phyloP scores from a whole-genome alignment of 2,329 filamentous ascomycete genomes.

The Trichophyton rubrum region DNA sequence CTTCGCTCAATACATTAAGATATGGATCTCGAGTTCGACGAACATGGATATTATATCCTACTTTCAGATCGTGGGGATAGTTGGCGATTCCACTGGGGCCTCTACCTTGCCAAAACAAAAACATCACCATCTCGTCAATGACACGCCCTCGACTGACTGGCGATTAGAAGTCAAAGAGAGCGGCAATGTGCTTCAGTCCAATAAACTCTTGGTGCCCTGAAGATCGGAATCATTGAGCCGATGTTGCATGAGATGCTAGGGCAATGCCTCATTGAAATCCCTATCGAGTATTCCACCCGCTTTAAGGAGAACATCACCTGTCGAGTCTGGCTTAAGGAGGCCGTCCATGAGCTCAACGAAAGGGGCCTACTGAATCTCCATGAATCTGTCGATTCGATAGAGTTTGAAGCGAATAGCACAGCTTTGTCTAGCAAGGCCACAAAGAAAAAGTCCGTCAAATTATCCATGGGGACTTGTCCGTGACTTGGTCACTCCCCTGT shows the following conservation, averaged over 20 bases:
- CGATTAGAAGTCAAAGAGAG: constrained; percentile 11
- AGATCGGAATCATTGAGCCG: constrained; percentile 14
- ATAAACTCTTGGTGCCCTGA: constrained; percentile 14
- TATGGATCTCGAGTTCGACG: constrained; percentile 2
- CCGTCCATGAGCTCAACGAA: constrained; percentile 17
- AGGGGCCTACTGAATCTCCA: constrained; percentile 16
- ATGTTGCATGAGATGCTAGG: not conserved
- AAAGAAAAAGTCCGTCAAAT: too few relatives aligned
- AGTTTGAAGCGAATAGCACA: not conserved
- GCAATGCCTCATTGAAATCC: constrained; percentile 11
- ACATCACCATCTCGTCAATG: constrained; percentile 13
- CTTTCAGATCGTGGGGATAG: constrained; percentile 14
- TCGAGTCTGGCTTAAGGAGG: constrained; percentile 19
- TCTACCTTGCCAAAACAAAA: constrained; percentile 15
- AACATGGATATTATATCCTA: constrained; percentile 16
- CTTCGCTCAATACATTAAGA: too few relatives aligned
- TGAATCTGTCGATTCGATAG: constrained; percentile 11
- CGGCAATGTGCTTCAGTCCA: constrained; percentile 6
- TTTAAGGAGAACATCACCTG: constrained; percentile 15
- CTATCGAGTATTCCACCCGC: constrained; percentile 15
- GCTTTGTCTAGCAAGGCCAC: too few relatives aligned
- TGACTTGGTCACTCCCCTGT: too few relatives aligned
- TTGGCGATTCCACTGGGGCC: constrained; percentile 17
- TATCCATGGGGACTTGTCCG: too few relatives aligned
- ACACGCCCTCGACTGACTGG: constrained; percentile 12